A percentile compares a stretch with the other conserved stretches of the same genome.
Evolutionary conservation across 805 yeast genomes (phyloP).

Genomic region (Tetrapisispora pingtungensis): DNA sequence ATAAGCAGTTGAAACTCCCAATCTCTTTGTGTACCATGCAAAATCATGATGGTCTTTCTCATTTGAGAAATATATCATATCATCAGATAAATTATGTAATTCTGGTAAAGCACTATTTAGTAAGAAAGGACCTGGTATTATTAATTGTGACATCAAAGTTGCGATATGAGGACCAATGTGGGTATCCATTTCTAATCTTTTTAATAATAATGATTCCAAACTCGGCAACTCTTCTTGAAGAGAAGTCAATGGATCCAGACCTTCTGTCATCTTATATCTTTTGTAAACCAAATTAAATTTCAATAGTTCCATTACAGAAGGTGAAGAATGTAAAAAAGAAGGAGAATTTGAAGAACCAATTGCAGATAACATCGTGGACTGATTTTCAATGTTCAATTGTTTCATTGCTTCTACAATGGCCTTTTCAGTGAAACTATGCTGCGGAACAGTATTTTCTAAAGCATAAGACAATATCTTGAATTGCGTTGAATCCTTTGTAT

Average conservation of each 20-base stretch:
- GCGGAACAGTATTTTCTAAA: constrained; percentile 22
- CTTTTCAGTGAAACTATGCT: constrained; percentile 25
- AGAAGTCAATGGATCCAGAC: constrained; percentile 25
- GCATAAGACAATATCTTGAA: constrained; percentile 20
- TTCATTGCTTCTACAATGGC: constrained; percentile 23
- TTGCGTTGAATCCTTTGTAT: constrained; percentile 22
- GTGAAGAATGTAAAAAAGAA: constrained; percentile 24
- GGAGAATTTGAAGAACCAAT: constrained; percentile 27
- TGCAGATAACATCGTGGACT: constrained; percentile 21
- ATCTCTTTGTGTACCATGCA: constrained; percentile 88
- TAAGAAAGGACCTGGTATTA: constrained; percentile 52
- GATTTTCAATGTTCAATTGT: constrained; percentile 14
- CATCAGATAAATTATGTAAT: constrained; percentile 70
- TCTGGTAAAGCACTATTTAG: constrained; percentile 47
- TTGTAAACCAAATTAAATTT: constrained; percentile 45
- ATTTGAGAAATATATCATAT: constrained; percentile 68
- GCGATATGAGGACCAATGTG: constrained; percentile 29
- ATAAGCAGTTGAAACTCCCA: constrained; percentile 58
- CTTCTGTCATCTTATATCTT: constrained; percentile 33
- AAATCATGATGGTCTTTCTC: constrained; percentile 64
- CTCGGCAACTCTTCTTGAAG: constrained; percentile 20
- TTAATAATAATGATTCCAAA: constrained; percentile 36
- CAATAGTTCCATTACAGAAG: constrained; percentile 38
- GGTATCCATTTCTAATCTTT: constrained; percentile 38
- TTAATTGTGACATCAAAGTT: constrained; percentile 43